Evolutionary conservation across 2,329 filamentous ascomycete genomes (phyloP).

Genomic region (Cladosporium colombiae): DNA sequence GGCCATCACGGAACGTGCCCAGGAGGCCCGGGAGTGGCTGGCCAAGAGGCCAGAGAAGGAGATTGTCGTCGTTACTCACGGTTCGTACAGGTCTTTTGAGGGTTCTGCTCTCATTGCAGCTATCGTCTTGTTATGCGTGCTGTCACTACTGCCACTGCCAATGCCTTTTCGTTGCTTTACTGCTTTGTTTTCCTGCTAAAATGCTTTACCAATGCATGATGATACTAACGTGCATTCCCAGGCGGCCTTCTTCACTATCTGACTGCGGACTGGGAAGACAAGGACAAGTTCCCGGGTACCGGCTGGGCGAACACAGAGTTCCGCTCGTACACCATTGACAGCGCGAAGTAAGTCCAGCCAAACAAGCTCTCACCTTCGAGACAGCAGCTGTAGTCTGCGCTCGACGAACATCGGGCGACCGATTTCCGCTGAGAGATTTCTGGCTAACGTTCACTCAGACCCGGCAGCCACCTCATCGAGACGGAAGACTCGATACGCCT

Average conservation of each 20-base stretch:
- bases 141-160: not conserved
- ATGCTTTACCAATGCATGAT: not conserved
- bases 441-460: not conserved
- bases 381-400: not conserved
- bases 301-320: conserved; percentile 75
- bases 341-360: not conserved
- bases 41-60: conserved; percentile 59
- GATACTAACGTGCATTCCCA: conserved; percentile 1
- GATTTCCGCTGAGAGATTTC: not conserved
- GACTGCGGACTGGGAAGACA: conserved; percentile 76
- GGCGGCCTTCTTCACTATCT: conserved; percentile 77
- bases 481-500: conserved; percentile 34
- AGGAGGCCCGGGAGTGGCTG: conserved; percentile 62
- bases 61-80: conserved; percentile 77
- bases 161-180: not conserved
- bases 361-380: not conserved
- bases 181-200: not conserved
- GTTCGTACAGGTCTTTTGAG: conserved; percentile 38
- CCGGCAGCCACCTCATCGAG: conserved; percentile 38
- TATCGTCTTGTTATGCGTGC: not conserved
- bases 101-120: conserved; percentile 2
- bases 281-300: conserved; percentile 56
- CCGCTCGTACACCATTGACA: conserved; percentile 64
- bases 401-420: not conserved
- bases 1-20: conserved; percentile 63